These are phyloP conservation scores for Boletus pseudo-olivaceus DNA, from an alignment of 768 basidiomycete genomes.

Conservation along the genomic window DNA sequence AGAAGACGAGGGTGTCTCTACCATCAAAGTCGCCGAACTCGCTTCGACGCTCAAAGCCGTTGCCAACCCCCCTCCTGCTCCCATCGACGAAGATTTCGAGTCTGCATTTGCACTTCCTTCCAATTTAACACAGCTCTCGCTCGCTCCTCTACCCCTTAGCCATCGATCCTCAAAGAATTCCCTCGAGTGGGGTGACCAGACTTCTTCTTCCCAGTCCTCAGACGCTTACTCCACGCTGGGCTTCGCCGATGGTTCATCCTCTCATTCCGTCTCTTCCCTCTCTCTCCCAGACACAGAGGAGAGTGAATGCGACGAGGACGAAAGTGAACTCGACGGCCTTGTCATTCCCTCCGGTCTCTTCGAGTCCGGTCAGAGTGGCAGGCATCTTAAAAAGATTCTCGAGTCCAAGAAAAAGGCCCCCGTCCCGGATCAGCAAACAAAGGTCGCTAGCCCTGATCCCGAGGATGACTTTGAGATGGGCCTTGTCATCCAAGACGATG, in stretches of 20 bases:
- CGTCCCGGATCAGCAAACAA: constrained; percentile 51
- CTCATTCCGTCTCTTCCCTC: constrained; percentile 61
- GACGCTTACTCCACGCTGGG: constrained; percentile 81
- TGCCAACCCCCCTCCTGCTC: constrained; percentile 33
- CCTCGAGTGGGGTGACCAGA: constrained; percentile 81
- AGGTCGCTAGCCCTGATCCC: constrained; percentile 54
- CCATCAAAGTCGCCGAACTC: constrained; percentile 69
- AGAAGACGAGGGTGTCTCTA: constrained; percentile 79
- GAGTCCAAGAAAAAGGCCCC: constrained; percentile 55
- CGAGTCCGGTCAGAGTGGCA: constrained; percentile 61
- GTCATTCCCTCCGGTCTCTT: constrained; percentile 75
- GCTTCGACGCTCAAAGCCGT: constrained; percentile 34
- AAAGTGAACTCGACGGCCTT: constrained; percentile 76
- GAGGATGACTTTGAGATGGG: constrained; percentile 88
- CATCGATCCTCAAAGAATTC: constrained; percentile 82
- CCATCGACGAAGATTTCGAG: constrained; percentile 74
- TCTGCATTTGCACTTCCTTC: constrained; percentile 78
- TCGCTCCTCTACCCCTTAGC: constrained; percentile 70
- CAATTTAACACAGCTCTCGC: constrained; percentile 77
- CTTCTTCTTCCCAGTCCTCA: constrained; percentile 82
- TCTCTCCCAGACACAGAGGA: constrained; percentile 71
- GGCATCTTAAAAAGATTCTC: constrained; percentile 46
- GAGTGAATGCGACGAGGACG: constrained; percentile 63
- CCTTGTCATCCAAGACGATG: constrained; percentile 78
- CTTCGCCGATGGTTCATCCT: constrained; percentile 70